Base-by-base conservation (phyloP, 306 rosid species). In the Quercus wislizeni region DNA sequence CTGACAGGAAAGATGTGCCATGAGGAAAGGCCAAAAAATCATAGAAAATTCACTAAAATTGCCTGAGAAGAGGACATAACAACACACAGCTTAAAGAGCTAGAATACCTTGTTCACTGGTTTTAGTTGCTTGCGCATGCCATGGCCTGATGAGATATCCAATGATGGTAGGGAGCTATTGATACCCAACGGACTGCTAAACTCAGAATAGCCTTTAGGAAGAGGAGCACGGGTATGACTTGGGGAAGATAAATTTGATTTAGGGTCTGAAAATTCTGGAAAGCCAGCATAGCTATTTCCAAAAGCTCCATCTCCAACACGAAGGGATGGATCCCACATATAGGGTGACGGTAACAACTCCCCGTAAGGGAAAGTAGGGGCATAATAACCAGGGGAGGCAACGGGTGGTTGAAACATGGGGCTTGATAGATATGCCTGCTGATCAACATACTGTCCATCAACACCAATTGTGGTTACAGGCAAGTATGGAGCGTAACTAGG, bases 371-470 rank as follows among this genome's bases (percentile, higher is more conserved):
- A 43, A 76, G 86, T 76, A 83, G 90, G 65, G 5, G 88, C 49
- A 68, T 73, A 83, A 85, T 89, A 90, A 54, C 89, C 90, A 28
- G 88, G 89, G 23, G 92, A 83, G 74, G 85, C 65, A 8, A 90
- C 19, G 0, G 90, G 83, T 55, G 88, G 85, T 79, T 89, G 95
- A 81, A 73, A 80, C 67, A 88, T 31, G 64, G 91, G 88, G 54
- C 85, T 85, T 35, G 91, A 82, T 28, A 92, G 76, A 79, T 85
- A 92, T 58, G 88, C 79, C 17, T 89, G 85, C 23, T 90, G 90
- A 73, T 92, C 86, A 28, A 83, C 80, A 82, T 86, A 91, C 35
- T 89, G 93, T 46, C 90, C 92, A 79, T 92, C 96, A 80, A 84
- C 84, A 64, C 87, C 85, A 19, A 81, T 14, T 19, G 89, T 54